Evolutionary conservation across 1,284 basidiomycete species (phyloP), one percentile per base, ranked within the genome.

Genomic region (Porogramme epimiltina): DNA sequence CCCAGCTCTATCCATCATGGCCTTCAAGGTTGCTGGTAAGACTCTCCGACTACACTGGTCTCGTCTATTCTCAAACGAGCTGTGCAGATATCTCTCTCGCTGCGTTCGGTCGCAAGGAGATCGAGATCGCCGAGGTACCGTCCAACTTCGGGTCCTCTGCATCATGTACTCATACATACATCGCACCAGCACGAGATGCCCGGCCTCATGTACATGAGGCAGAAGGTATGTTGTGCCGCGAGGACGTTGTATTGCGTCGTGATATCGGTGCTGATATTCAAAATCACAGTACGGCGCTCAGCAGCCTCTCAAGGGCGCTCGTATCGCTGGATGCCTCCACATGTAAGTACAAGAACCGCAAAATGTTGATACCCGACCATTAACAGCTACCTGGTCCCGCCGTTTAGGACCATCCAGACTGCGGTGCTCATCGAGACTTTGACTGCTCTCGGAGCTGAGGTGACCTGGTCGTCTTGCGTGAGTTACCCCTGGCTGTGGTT

Each of bases 391-490:
- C 16, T 48, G 22, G 28, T 15, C n/a, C n/a, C 36, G 42, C 20
- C 44, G 25, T 23, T 16, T 45, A 70, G 92, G 93, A 96, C 94
- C 66, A 94, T 96, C 69, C 95, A 98, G 75, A 98, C 95, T 58
- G 93, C 94, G 47, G 92, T 96, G 65, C 87, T 96, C 73, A 97
- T 98, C 70, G 95, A 98, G 82, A 98, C 95, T 58, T 82, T 99
- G 64, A 90, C 86, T 62, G 89, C 88, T 62, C 87, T 99, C 66
- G 96, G 96, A 71, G 96, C 97, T 61, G 90, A 98, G 75, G 96
- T 99, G 59, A 86, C 96, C 64, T 99, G 96, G 97, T 99, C 97
- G 42, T 99, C 96, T 65, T 98, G 95, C 80, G 89, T 91, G 70
- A 52, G 86, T 78, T n/a, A 3, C 26, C 38, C 26, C 16, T 15